Percentiles rank a stretch among this genome's conserved stretches.
phyloP scores from a whole-genome alignment of 768 basidiomycete species.

The Dioszegia aurantiaca region DNA sequence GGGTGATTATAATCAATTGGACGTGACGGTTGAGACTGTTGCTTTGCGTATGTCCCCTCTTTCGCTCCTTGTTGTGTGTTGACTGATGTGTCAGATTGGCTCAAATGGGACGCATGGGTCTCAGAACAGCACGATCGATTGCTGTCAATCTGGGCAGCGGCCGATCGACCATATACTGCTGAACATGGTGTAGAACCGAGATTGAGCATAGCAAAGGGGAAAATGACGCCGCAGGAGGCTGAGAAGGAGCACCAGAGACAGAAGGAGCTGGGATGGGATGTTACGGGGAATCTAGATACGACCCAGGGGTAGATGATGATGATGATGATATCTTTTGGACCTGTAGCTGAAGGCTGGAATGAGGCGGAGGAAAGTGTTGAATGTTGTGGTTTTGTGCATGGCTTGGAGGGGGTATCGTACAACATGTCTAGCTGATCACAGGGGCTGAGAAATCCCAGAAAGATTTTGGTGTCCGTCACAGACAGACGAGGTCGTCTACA shows the following conservation, averaged over 20 bases:
- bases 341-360: not conserved
- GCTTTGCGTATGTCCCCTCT: conserved; percentile 42
- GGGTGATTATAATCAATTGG: conserved; percentile 54
- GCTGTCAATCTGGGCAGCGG: conserved; percentile 43
- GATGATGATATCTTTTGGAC: not conserved
- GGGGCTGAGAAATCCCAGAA: not conserved
- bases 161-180: conserved; percentile 40
- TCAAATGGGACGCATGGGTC: conserved; percentile 51
- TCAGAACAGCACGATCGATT: conserved; percentile 43
- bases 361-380: not conserved
- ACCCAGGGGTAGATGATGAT: not conserved
- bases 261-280: conserved; percentile 52
- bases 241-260: conserved; percentile 50
- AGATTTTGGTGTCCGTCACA: too few relatives aligned
- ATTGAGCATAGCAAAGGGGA: conserved; percentile 43
- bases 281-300: conserved; percentile 37
- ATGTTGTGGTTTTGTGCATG: not conserved
- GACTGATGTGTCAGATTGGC: conserved; percentile 43
- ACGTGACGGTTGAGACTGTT: conserved; percentile 46
- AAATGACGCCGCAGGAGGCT: conserved; percentile 41
- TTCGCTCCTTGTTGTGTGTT: too few relatives aligned
- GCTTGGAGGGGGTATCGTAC: not conserved
- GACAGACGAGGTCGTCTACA: too few relatives aligned
- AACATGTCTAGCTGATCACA: not conserved
- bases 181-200: conserved; percentile 45